Conservation (phyloP, 75 land plant genomes). For the Pinus tabuliformis region DNA sequence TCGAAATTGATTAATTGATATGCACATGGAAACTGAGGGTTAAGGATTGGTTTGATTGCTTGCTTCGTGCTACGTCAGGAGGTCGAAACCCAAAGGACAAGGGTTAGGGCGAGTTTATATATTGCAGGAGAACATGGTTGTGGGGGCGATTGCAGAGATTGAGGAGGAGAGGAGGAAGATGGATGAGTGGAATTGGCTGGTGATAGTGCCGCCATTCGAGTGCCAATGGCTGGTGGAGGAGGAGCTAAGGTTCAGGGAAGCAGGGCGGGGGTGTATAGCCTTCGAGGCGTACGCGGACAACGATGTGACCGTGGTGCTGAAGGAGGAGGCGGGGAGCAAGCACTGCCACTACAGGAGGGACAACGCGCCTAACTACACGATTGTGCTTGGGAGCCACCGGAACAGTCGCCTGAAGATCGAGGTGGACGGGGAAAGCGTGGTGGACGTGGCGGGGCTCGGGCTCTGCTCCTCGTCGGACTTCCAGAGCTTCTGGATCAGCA, state of each 20-base stretch:
- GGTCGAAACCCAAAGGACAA: no score
- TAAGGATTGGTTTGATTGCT: no score
- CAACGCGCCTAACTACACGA: conserved; percentile 77
- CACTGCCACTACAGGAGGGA: conserved; percentile 92
- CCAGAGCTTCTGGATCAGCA: conserved; percentile 94
- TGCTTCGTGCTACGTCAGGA: no score
- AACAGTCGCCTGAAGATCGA: conserved; percentile 76
- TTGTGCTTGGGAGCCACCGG: conserved; percentile 89
- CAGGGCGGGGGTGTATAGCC: conserved; percentile 89
- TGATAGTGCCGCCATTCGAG: conserved; percentile 92
- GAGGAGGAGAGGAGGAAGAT: not conserved
- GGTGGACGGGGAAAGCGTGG: conserved; percentile 75
- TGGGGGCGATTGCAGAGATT: no score
- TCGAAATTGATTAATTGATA: no score
- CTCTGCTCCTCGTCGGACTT: conserved; percentile 65
- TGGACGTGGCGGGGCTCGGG: conserved; percentile 78
- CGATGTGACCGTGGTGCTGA: conserved; percentile 89
- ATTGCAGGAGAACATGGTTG: no score
- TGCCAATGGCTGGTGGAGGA: conserved; percentile 83
- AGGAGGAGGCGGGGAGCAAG: conserved; percentile 82
- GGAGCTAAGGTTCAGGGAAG: conserved; percentile 69
- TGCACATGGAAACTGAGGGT: no score
- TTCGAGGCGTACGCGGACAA: conserved; percentile 95
- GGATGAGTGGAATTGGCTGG: not conserved
- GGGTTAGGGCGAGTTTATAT: no score